Percentiles rank a stretch among this genome's conserved stretches.
These are phyloP conservation scores for Yamadazyma kanchanaburiensis DNA, from an alignment of 1,139 yeast species.

Conservation along the genomic window DNA sequence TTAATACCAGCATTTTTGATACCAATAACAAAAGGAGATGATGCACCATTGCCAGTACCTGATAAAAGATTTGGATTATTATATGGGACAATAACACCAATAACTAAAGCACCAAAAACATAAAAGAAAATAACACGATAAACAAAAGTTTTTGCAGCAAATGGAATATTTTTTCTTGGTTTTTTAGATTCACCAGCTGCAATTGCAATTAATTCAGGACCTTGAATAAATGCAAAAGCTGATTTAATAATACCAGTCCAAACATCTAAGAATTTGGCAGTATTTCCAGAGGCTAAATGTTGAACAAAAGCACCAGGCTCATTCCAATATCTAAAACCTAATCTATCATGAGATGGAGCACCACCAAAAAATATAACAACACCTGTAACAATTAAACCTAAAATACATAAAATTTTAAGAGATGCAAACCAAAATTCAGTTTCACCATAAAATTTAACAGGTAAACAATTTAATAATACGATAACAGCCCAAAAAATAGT, in stretches of 20 bases:
- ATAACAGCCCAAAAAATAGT: conserved; percentile 23
- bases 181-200: conserved; percentile 48
- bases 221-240: conserved; percentile 32
- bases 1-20: conserved; percentile 47
- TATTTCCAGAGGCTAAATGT: conserved; percentile 16
- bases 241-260: conserved; percentile 28
- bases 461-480: conserved; percentile 20
- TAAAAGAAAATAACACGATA: conserved; percentile 44
- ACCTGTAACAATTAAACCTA: conserved; percentile 24
- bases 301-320: conserved; percentile 23
- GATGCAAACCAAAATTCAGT: conserved; percentile 28
- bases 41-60: conserved; percentile 36
- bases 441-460: conserved; percentile 30
- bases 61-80: conserved; percentile 34
- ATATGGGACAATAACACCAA: conserved; percentile 46
- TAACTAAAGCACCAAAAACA: conserved; percentile 38
- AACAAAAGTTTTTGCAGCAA: conserved; percentile 45
- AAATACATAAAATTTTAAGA: conserved; percentile 23
- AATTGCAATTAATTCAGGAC: conserved; percentile 50
- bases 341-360: conserved; percentile 19
- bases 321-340: conserved; percentile 30
- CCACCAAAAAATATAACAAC: conserved; percentile 32
- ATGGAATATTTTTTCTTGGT: conserved; percentile 46
- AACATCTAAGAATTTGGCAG: conserved; percentile 25
- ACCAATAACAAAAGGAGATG: conserved; percentile 56